A percentile compares a stretch with the other conserved stretches of the same genome.
phyloP scores from a whole-genome alignment of 495 filamentous ascomycete genomes.

The Trichoderma parareesei region DNA sequence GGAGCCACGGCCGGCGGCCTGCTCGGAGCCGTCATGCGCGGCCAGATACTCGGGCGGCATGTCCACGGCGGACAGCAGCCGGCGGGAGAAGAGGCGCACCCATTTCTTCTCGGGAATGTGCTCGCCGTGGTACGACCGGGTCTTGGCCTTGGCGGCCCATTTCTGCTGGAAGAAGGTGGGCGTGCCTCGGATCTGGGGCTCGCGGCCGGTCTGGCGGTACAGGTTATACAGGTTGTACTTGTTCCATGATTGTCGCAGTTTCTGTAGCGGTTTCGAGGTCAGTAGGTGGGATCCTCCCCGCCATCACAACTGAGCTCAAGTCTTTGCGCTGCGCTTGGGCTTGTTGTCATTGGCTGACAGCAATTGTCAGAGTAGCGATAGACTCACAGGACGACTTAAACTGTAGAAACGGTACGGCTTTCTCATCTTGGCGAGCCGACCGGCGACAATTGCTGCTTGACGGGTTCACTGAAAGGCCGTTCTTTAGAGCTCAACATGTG shows the following conservation, averaged over 20 bases:
- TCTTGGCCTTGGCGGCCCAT: constrained; percentile 76
- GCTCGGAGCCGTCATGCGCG: constrained; percentile 65
- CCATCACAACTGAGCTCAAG: background rate
- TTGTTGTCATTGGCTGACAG: no score
- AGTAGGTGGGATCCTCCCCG: constrained; percentile 1
- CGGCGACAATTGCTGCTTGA: constrained; percentile 7
- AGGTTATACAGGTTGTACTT: constrained; percentile 96
- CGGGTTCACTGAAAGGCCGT: background rate
- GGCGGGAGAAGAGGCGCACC: constrained; percentile 80
- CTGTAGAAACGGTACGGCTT: constrained; percentile 14
- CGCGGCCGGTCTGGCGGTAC: constrained; percentile 32
- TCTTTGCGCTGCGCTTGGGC: background rate
- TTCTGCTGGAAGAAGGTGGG: constrained; percentile 94
- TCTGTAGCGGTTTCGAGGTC: constrained; percentile 40
- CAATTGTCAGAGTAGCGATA: background rate
- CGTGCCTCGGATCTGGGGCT: constrained; percentile 24
- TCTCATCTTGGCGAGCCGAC: constrained; percentile 14
- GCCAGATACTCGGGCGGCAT: constrained; percentile 78
- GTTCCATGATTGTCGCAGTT: constrained; percentile 94
- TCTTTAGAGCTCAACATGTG: background rate
- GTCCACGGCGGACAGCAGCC: constrained; percentile 58
- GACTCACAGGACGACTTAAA: constrained; percentile 11
- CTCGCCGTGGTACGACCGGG: constrained; percentile 88
- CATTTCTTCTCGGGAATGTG: constrained; percentile 84
- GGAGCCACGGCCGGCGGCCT: constrained; percentile 73